A percentile compares a stretch with the other conserved stretches of the same genome.
These are phyloP conservation scores for Uncinocarpus reesii DNA, from an alignment of 2,329 filamentous ascomycete species.

Conservation along the genomic window DNA sequence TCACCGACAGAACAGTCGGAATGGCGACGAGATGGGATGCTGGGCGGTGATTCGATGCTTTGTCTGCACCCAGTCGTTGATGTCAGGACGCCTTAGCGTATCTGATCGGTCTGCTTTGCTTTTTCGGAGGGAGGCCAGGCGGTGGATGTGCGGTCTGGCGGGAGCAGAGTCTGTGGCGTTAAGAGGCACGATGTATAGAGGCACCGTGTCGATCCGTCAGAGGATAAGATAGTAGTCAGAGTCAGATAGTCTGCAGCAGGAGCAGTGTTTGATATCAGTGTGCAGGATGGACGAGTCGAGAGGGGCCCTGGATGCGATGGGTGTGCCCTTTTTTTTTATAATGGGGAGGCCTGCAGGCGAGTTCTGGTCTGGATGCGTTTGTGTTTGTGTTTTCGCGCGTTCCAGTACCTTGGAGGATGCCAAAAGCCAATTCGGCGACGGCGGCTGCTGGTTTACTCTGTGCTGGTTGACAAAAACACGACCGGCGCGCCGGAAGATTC, in stretches of 20 bases:
- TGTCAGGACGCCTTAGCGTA: constrained; percentile 2
- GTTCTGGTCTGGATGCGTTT: constrained; percentile 4
- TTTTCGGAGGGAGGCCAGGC: constrained; percentile 1
- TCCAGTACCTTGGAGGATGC: constrained; percentile 2
- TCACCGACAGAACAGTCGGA: constrained; percentile 8
- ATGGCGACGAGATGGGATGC: neutral
- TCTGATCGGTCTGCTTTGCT: constrained; percentile 6
- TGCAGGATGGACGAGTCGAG: too few species aligned
- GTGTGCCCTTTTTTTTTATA: neutral
- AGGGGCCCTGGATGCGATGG: too few species aligned
- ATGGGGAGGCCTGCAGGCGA: neutral
- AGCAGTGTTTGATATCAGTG: too few species aligned
- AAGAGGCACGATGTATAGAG: neutral
- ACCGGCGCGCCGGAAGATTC: neutral
- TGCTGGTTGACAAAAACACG: neutral
- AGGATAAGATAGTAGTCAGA: neutral
- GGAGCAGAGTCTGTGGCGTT: neutral
- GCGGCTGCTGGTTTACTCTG: neutral
- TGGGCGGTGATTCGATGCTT: constrained; percentile 7
- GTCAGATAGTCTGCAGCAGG: neutral
- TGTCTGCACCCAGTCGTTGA: constrained; percentile 6
- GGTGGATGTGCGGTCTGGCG: neutral
- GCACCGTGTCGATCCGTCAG: constrained; percentile 5
- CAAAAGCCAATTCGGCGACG: neutral
- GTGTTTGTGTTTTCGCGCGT: constrained; percentile 1